Percentiles rank a stretch among this genome's conserved stretches.
phyloP scores from a whole-genome alignment of 2,329 filamentous ascomycete genomes.

The Ustulina deusta region DNA sequence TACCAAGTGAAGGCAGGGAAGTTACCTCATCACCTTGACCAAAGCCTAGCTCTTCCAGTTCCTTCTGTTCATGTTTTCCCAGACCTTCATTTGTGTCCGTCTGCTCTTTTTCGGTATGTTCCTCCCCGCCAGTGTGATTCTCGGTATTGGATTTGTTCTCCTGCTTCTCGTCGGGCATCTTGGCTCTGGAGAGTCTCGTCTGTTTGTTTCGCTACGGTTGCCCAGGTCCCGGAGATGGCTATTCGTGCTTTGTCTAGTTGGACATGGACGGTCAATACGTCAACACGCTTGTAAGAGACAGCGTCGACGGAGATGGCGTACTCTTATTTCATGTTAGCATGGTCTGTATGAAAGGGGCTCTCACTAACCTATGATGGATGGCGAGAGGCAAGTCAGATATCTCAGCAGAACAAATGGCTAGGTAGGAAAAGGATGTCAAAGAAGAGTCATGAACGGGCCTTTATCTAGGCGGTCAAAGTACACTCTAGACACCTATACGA shows the following conservation, averaged over 20 bases:
- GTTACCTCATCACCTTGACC: not conserved
- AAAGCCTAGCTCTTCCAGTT: conserved; percentile 1
- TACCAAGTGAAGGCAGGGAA: conserved; percentile 1
- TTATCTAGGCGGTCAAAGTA: conserved; percentile 1
- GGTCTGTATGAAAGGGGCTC: not conserved
- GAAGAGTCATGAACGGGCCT: not conserved
- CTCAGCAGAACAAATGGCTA: not conserved
- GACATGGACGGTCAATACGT: not conserved
- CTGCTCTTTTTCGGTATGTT: conserved; percentile 1
- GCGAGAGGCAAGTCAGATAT: not conserved
- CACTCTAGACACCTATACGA: not conserved
- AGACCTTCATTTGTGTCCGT: not conserved
- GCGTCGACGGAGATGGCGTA: not conserved
- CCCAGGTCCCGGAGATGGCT: not conserved
- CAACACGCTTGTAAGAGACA: not conserved
- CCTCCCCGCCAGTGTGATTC: not conserved
- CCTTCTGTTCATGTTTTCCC: not conserved
- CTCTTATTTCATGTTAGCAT: conserved; percentile 1
- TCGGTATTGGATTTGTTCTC: conserved; percentile 1
- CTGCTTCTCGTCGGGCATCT: not conserved
- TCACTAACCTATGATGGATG: not conserved
- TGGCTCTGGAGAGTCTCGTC: not conserved
- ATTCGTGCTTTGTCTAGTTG: not conserved
- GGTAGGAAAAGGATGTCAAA: not conserved
- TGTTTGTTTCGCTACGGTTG: not conserved